Conservation (phyloP, 208 protist species). For the Angomonas desouzai region DNA sequence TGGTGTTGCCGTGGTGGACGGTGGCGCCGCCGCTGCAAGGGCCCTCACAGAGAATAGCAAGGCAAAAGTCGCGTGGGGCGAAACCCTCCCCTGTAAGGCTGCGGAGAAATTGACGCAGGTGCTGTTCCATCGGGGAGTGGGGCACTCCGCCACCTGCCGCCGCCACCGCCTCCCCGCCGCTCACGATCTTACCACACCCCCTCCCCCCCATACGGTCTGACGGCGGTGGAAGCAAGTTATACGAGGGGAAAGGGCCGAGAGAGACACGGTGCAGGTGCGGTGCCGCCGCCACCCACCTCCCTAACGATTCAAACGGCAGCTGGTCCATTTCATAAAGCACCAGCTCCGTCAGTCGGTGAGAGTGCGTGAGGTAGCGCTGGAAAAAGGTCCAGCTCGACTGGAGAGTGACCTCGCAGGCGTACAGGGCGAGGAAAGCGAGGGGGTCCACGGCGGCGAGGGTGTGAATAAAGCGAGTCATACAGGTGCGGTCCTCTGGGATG, state of each 20-base stretch:
- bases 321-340: conserved; percentile 45
- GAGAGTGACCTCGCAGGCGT: conserved; percentile 32
- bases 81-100: not conserved
- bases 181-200: not conserved
- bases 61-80: not conserved
- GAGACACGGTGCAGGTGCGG: conserved; percentile 20
- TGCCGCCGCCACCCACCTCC: conserved; percentile 23
- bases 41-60: not conserved
- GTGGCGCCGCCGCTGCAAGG: not conserved
- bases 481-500: conserved; percentile 15
- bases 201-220: not conserved
- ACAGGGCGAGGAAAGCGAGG: conserved; percentile 34
- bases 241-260: conserved; percentile 13
- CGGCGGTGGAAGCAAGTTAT: not conserved
- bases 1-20: not conserved
- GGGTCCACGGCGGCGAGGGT: conserved; percentile 24
- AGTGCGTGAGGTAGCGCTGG: conserved; percentile 22
- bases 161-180: not conserved
- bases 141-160: not conserved
- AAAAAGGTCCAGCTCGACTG: conserved; percentile 22
- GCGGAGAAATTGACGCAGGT: not conserved
- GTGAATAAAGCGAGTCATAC: conserved; percentile 19
- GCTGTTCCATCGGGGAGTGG: not conserved
- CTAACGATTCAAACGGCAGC: conserved; percentile 33
- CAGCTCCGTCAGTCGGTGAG: conserved; percentile 28